Conservation (phyloP, 129 eudicot genomes). For the Heracleum sosnowskyi region DNA sequence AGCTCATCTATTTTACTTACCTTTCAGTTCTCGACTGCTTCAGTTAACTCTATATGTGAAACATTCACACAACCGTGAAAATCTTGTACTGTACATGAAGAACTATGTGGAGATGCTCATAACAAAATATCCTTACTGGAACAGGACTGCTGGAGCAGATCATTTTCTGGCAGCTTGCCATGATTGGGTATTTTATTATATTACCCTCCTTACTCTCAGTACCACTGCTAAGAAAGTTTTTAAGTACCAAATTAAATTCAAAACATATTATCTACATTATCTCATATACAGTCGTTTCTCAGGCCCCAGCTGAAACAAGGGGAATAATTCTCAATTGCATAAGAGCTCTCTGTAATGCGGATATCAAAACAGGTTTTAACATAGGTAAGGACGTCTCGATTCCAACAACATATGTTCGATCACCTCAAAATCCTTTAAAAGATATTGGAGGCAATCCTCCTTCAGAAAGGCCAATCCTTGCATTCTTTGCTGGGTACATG, state of each 20-base stretch:
- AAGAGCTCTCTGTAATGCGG: constrained; percentile 57
- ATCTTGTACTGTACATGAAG: constrained; percentile 47
- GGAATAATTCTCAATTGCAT: constrained; percentile 39
- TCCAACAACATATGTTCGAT: constrained; percentile 47
- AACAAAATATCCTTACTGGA: constrained; percentile 62
- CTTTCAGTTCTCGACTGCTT: constrained; percentile 61
- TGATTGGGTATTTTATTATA: constrained; percentile 59
- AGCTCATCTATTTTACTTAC: constrained; percentile 72
- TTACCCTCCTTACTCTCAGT: neutral
- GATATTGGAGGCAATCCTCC: constrained; percentile 51
- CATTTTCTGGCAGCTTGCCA: constrained; percentile 82
- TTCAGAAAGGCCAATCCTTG: constrained; percentile 33
- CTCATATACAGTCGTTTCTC: constrained; percentile 12
- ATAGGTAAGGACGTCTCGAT: constrained; percentile 58
- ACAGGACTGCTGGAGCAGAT: constrained; percentile 59
- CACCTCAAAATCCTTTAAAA: constrained; percentile 38
- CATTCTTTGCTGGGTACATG: constrained; percentile 69
- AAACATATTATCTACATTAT: neutral
- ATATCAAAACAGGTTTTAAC: constrained; percentile 35
- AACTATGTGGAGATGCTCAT: constrained; percentile 51
- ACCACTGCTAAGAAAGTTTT: neutral
- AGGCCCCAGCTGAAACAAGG: constrained; percentile 67
- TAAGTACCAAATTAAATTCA: neutral
- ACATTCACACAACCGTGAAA: constrained; percentile 56
- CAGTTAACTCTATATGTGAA: constrained; percentile 51